Conservation (phyloP, 805 yeast species). For the Pichia manshurica region DNA sequence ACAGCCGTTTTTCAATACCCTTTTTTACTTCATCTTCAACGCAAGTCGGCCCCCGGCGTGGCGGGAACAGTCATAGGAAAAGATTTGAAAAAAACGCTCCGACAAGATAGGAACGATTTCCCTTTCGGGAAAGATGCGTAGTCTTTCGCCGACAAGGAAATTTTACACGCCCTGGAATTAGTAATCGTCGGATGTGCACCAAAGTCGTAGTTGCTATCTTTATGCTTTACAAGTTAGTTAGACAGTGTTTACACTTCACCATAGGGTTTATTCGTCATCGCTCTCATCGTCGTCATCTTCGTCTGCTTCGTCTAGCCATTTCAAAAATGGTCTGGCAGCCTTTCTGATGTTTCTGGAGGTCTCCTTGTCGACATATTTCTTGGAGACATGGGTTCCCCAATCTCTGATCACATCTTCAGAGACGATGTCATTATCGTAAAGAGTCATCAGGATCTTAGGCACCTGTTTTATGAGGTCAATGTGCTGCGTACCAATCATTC, state of each 20-base stretch:
- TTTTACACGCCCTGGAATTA: too few relatives aligned
- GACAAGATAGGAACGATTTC: too few relatives aligned
- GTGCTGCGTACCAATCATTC: conserved; percentile 79
- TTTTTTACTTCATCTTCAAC: too few relatives aligned
- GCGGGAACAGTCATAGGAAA: too few relatives aligned
- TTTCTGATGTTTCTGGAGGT: conserved; percentile 88
- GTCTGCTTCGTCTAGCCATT: conserved; percentile 94
- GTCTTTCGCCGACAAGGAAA: too few relatives aligned
- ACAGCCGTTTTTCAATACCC: too few relatives aligned
- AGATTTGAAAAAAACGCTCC: too few relatives aligned
- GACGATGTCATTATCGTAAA: conserved; percentile 78
- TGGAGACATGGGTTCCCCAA: conserved; percentile 90
- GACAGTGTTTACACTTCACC: too few relatives aligned
- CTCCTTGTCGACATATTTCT: conserved; percentile 90
- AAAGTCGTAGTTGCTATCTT: too few relatives aligned
- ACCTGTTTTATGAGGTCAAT: conserved; percentile 60
- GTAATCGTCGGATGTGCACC: background rate
- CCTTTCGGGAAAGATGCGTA: too few relatives aligned
- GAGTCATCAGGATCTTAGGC: conserved; percentile 74
- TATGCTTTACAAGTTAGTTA: too few relatives aligned
- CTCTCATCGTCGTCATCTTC: conserved; percentile 62
- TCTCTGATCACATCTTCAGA: conserved; percentile 74
- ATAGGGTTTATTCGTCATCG: conserved; percentile 20
- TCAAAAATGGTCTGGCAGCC: conserved; percentile 92
- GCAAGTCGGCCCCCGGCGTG: too few relatives aligned